Evolutionary conservation across 148 eudicot species (phyloP).

Genomic region (Rhododendron molle): DNA sequence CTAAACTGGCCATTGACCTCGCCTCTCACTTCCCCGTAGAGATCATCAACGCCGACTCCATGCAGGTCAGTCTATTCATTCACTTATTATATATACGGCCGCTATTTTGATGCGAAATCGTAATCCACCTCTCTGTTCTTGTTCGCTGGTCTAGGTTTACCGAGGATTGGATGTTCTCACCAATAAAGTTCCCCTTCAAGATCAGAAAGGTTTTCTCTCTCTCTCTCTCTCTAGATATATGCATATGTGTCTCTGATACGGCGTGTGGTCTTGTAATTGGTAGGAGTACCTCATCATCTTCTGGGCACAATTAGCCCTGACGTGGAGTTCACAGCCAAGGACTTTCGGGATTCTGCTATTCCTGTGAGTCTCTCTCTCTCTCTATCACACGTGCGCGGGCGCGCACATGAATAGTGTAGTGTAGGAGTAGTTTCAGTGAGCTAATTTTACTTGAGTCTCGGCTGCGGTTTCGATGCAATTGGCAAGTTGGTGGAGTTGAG

Average conservation of each 20-base stretch:
- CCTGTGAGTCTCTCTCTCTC: constrained; percentile 35
- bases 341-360: constrained; percentile 74
- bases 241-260: not conserved
- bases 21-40: constrained; percentile 74
- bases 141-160: constrained; percentile 37
- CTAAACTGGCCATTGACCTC: constrained; percentile 70
- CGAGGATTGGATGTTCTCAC: constrained; percentile 82
- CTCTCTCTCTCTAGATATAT: not conserved
- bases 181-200: constrained; percentile 71
- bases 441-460: not conserved
- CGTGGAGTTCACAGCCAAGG: constrained; percentile 76
- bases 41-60: constrained; percentile 87
- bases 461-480: not conserved
- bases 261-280: not conserved
- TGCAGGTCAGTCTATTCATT: constrained; percentile 40
- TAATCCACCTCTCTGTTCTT: not conserved
- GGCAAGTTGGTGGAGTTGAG: not conserved
- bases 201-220: constrained; percentile 58
- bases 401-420: not conserved
- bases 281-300: constrained; percentile 90
- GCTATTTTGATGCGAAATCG: not conserved
- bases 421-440: not conserved
- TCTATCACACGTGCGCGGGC: not conserved
- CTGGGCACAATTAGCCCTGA: constrained; percentile 71
- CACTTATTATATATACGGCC: too few relatives aligned